Evolutionary conservation across 768 basidiomycete species (phyloP).

Genomic region (Psilocybe cyanescens): DNA sequence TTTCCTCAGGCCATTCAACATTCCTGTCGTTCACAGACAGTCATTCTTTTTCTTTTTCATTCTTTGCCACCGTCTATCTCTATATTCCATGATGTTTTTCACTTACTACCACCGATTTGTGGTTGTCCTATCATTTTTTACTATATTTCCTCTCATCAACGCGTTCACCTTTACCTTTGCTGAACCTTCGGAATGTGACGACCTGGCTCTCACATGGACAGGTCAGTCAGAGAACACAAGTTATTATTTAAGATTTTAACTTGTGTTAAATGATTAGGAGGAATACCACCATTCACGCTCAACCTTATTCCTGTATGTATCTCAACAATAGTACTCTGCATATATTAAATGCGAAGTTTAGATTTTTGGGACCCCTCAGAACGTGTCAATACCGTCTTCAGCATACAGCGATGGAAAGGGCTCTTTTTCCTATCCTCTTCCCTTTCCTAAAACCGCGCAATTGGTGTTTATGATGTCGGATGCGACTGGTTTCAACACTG

Average conservation of each 20-base stretch:
- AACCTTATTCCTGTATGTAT: constrained; percentile 47
- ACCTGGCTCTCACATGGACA: constrained; percentile 62
- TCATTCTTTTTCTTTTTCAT: constrained; percentile 14
- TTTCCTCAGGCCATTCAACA: constrained; percentile 6
- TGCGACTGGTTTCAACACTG: constrained; percentile 67
- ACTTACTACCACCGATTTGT: constrained; percentile 21
- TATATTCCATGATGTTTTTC: constrained; percentile 21
- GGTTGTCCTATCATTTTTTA: constrained; percentile 22
- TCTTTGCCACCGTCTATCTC: constrained; percentile 12
- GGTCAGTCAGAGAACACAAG: constrained; percentile 41
- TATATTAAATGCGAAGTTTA: constrained; percentile 25
- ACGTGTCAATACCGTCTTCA: constrained; percentile 56
- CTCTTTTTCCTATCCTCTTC: constrained; percentile 51
- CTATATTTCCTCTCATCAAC: constrained; percentile 26
- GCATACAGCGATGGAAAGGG: constrained; percentile 59
- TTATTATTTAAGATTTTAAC: no score
- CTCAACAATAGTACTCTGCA: constrained; percentile 28
- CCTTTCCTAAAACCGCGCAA: constrained; percentile 38
- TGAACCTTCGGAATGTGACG: constrained; percentile 61
- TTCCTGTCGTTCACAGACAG: constrained; percentile 9
- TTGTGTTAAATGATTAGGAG: constrained; percentile 43
- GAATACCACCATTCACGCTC: constrained; percentile 55
- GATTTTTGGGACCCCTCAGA: constrained; percentile 58
- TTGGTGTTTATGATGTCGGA: constrained; percentile 75
- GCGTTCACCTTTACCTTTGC: constrained; percentile 52